Evolutionary conservation across 2,329 filamentous ascomycete species (phyloP).

Genomic region (Xylogone sp.): DNA sequence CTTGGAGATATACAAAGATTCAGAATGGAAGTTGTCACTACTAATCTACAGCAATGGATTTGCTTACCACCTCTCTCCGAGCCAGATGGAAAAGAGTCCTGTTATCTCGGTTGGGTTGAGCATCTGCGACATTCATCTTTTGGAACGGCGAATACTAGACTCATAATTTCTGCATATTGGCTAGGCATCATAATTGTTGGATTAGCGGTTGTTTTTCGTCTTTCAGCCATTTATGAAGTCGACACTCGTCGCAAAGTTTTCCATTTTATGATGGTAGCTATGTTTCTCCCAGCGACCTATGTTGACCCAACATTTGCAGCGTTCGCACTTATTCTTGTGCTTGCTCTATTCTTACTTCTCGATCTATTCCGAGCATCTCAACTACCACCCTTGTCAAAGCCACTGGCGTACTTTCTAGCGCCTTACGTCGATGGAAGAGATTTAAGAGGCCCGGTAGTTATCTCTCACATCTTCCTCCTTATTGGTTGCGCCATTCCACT

Average conservation of each 20-base stretch:
- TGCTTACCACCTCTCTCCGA: slow-evolving; percentile 53
- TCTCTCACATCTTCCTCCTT: slow-evolving; percentile 92
- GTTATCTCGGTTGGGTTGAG: slow-evolving; percentile 57
- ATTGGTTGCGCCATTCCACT: slow-evolving; percentile 93
- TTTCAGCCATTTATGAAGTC: slow-evolving; percentile 79
- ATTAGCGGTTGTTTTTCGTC: slow-evolving; percentile 68
- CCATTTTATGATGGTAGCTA: slow-evolving; percentile 96
- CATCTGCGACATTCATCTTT: slow-evolving; percentile 60
- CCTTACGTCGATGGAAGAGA: slow-evolving; percentile 95
- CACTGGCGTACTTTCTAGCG: slow-evolving; percentile 80
- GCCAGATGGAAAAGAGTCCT: slow-evolving; percentile 33
- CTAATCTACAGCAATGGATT: slow-evolving; percentile 72
- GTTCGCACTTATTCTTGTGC: slow-evolving; percentile 72
- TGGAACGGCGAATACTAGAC: slow-evolving; percentile 77
- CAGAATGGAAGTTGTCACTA: slow-evolving; percentile 65
- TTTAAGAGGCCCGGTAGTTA: slow-evolving; percentile 87
- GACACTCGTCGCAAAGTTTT: slow-evolving; percentile 97
- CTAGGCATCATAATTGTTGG: slow-evolving; percentile 64
- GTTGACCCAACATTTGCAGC: slow-evolving; percentile 82
- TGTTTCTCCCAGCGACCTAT: slow-evolving; percentile 85
- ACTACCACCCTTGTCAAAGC: slow-evolving; percentile 82
- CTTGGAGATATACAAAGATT: slow-evolving; percentile 74
- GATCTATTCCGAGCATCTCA: slow-evolving; percentile 89
- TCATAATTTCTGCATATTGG: slow-evolving; percentile 74
- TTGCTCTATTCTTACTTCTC: slow-evolving; percentile 82